A percentile compares a stretch with the other conserved stretches of the same genome.
Evolutionary conservation across 23 red algal species (phyloP).

Genomic region (Cyanidioschyzon merolae): DNA sequence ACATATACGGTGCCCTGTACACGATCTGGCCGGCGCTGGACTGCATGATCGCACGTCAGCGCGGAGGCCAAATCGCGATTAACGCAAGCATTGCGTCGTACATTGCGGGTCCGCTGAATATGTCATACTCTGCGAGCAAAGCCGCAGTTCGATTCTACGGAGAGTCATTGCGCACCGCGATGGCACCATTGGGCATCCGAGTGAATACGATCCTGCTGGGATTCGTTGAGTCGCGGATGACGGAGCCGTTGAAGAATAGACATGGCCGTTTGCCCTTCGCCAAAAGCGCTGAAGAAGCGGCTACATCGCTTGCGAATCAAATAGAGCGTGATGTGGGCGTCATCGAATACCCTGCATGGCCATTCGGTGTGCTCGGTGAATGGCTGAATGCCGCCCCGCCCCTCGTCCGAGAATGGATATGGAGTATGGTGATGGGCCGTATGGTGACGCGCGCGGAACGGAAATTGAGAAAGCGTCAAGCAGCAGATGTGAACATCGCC

Average conservation of each 20-base stretch:
- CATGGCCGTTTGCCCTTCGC: background rate
- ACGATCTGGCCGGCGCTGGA: slow-evolving; percentile 11
- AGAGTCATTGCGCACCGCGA: background rate
- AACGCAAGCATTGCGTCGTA: slow-evolving; percentile 5
- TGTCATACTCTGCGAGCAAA: background rate
- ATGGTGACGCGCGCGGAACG: background rate
- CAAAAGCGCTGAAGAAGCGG: slow-evolving; percentile 11
- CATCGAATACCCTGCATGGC: slow-evolving; percentile 8
- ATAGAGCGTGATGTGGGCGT: background rate
- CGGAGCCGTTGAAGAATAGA: background rate
- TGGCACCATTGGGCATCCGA: slow-evolving; percentile 5
- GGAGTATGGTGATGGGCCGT: background rate
- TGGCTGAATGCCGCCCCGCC: background rate
- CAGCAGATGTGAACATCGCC: background rate
- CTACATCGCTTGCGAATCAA: background rate
- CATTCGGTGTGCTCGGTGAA: slow-evolving; percentile 1
- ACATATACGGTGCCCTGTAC: slow-evolving; percentile 8
- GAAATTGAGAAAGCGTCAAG: background rate
- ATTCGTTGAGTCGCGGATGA: slow-evolving; percentile 17
- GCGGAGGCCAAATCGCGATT: slow-evolving; percentile 1
- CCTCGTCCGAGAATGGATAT: slow-evolving; percentile 2
- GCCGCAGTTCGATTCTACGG: slow-evolving; percentile 4
- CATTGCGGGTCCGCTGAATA: background rate
- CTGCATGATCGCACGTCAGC: background rate
- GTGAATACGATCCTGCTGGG: slow-evolving; percentile 16